Evolutionary conservation across 495 filamentous ascomycete species (phyloP), one percentile per base, ranked within the genome.

Genomic region (Podospora appendiculata): DNA sequence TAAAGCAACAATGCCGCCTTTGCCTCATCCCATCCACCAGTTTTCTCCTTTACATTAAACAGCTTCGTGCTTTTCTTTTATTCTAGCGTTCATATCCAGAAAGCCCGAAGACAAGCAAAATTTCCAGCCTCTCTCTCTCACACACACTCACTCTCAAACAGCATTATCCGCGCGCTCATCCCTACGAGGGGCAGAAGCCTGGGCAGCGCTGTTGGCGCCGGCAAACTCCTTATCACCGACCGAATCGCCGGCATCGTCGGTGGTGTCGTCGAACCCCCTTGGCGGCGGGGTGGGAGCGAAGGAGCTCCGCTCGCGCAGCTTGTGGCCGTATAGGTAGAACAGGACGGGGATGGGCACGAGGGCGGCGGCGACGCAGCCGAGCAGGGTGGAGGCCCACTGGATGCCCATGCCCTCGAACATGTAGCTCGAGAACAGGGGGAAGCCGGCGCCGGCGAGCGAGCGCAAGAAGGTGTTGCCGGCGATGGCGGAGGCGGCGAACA

Each of bases 381-480:
- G 77, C 19, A 95, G 67, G 0, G 88, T 90, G 14, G 80, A 71
- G 0, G 88, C 86, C 81, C 84, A 92, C 52, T 92, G 70, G 44
- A 94, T 84, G 39, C 86, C 84, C 65, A 95, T 76, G 36, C 75
- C 79, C 4, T 83, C 67, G 65, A 90, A 92, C 87, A 95, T 90
- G 57, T 92, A 85, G 10, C 71, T 79, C 0, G 83, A 76, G 63
- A 96, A 96, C 3, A 96, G 75, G 10, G 90, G 90, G 68, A 95
- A 95, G 0, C 77, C 82, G 8, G 87, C 85, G 18, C 86, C 89
- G 42, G 81, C 81, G 0, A 88, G 68, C 6, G 86, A 90, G 3
- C 90, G 86, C 8, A 93, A 73, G 65, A 96, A 90, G 0, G 90
- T 93, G 65, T 96, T 95, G 18, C 84, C 89, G 8, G 90, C 90